Base-by-base conservation (phyloP, 139 green algal species). In the Trebouxia sp. region DNA sequence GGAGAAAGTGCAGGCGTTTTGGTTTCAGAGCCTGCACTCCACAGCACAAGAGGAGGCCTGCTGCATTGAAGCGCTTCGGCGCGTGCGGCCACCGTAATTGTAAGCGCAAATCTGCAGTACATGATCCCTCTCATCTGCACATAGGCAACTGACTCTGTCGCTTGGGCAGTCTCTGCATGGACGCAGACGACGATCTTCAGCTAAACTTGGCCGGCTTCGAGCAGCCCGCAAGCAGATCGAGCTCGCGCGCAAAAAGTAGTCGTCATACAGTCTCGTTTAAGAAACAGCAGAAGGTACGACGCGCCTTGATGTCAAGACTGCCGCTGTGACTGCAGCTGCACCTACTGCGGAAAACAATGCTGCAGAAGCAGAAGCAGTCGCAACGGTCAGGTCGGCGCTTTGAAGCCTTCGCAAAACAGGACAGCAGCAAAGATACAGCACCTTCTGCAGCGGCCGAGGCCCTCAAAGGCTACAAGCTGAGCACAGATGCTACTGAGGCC, bases 181-280 rank as follows among this genome's bases (percentile, higher is more conserved):
- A 72, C 32, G 62, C 3, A 15, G 62, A 45, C 62, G 62, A 72
- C 62, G 62, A 72, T 26, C 28, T 72, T 32, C 62, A 72, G 35
- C 62, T 72, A 6, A 72, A 72, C 62, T 45, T 72, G 62, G 62
- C 62, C 37, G 32, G 62, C 35, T 72, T 72, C 28, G 62, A 72
- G 12, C 8, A 12, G 9, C 17, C 62, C 0, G 37, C 32, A 26
- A 37, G 9, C 15, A 45, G 9, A 4, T 9, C n/a, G 8, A 72
- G 12, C 14, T 6, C 3, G 3, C 35, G 35, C 26, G 2, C 32
- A 43, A 72, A 43, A 14, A 37, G 20, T 9, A 72, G 43, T 24
- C 62, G 58, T 11, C 58, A 26, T 42, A 70, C 58, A 8, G 10
- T 72, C 8, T 20, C 62, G 0, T 72, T 72, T 35, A 72, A 72